Base-by-base conservation (phyloP, 306 rosid species). In the Cajanus cajan region DNA sequence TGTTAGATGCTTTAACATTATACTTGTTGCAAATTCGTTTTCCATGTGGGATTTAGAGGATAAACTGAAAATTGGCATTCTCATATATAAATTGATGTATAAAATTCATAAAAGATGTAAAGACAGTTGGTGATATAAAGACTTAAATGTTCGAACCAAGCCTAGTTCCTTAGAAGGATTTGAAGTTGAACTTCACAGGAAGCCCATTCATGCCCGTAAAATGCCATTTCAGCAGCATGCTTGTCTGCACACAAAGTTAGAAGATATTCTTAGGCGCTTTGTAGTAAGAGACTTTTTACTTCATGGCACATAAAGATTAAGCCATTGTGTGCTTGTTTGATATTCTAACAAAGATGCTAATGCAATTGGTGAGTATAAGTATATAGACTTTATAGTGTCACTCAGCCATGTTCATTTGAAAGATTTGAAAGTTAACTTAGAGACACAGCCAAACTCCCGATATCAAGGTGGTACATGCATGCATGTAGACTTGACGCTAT, bases 1-100 rank as follows among this genome's bases (percentile, higher is more conserved):
- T 24, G 82, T 16, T 44, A 45, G 79, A 76, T 71, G 54, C 51
- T 69, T 36, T 47, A 19, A 24, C 41, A 10, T 33, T 39, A 59
- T 34, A 14, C 21, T 33, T 68, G 39, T 50, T 59, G 7, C 18
- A 2, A 15, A 58, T 54, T 41, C 1, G 19, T 24, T 40, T 77
- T 65, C 62, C 14, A 65, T 41, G 47, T 2, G 16, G 12, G 57
- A 70, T 58, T 76, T 68, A 21, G 63, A 65, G 12, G 61, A 76
- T 34, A 48, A 19, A 28, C 36, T 25, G 18, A 54, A 70, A 37
- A 34, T 24, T 61, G 58, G 48, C 2, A 37, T 45, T 68, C 57
- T 22, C n/a, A 14, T 8, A 4, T 24, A 48, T 43, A 66, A 57
- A 4, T n/a, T 71, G 13, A 18, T 58, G 80, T 57, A 65, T 57